phyloP scores from a whole-genome alignment of 139 green algal genomes.

The Chlamydomonas sphaeroides region DNA sequence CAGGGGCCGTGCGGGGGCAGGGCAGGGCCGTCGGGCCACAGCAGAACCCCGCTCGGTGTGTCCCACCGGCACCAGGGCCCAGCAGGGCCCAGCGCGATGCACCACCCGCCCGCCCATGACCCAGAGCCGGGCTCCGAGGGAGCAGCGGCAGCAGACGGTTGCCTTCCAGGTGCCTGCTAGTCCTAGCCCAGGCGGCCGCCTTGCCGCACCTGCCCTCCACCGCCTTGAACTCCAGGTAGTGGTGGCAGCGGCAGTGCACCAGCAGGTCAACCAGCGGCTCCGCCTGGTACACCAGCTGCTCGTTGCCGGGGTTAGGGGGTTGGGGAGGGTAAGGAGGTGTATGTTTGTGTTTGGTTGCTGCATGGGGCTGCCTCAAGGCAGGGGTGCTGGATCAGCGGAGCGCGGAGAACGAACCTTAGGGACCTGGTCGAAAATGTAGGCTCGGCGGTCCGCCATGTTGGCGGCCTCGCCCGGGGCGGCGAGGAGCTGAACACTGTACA shows the following conservation, averaged over 20 bases:
- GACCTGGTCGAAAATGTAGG: constrained; percentile 72
- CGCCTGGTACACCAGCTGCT: constrained; percentile 76
- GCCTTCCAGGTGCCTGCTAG: too few species aligned
- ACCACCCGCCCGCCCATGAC: too few species aligned
- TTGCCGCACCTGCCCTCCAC: constrained; percentile 72
- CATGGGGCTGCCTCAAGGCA: too few species aligned
- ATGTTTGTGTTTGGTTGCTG: too few species aligned
- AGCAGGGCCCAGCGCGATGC: too few species aligned
- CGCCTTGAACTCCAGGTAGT: constrained; percentile 93
- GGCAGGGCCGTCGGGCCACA: not conserved
- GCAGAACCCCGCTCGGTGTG: too few species aligned
- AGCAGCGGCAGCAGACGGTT: too few species aligned
- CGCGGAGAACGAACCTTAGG: constrained; percentile 64
- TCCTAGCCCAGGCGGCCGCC: too few species aligned
- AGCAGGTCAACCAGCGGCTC: constrained; percentile 82
- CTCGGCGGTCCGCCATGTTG: not conserved
- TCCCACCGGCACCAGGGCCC: too few species aligned
- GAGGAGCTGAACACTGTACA: not conserved
- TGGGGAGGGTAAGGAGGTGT: not conserved
- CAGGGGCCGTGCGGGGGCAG: not conserved
- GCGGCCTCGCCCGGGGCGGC: constrained; percentile 8
- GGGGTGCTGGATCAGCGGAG: not conserved
- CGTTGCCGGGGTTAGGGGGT: not conserved
- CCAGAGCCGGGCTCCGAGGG: too few species aligned
- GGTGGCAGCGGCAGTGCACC: constrained; percentile 72